Base-by-base conservation (phyloP, 2,329 filamentous ascomycete genomes). In the Biscogniauxia sp. region DNA sequence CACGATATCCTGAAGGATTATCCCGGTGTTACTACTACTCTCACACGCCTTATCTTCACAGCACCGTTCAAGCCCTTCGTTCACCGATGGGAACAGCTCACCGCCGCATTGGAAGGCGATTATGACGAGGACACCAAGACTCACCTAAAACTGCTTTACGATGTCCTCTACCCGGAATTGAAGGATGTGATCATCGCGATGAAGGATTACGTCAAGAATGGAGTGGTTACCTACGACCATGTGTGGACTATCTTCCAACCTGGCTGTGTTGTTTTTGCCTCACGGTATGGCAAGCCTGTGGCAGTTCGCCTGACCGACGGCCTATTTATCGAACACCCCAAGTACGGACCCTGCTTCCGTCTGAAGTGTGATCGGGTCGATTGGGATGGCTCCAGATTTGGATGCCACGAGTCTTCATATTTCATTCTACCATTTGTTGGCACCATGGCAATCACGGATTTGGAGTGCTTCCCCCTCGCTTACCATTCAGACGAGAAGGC, bases 11-110 rank as follows among this genome's bases (percentile, higher is more conserved):
- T 84, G 3, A 72, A 75, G 2, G 77, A 74, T 15, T 84, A 83
- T 60, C 80, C 80, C 0, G 81, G 82, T 2, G 72, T 85, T 52
- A 82, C 79, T 1, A 76, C 80, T 11, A 77, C 69, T 0, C 70
- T 86, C 57, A 76, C 81, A 32, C 76, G 79, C 6, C 73, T 86
- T 1, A 78, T 81, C 52, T 84, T 86, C 64, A 67, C 70, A 9
- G 76, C 75, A 0, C 80, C 79, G 0, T 85, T 85, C 62, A 73
- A 78, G 55, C 79, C 82, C 0, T 78, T 87, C 26, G 79, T 85
- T 51, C 82, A 87, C 68, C 78, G 83, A 41, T 86, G 83, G 82
- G 69, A 74, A 3, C 59, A 68, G 3, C 72, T 82, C 8, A 51
- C 63, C 2, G 61, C 69, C 15, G 61, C 58, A 1, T 65, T 71